A percentile compares a stretch with the other conserved stretches of the same genome.
Conservation (phyloP, 164 flowering plant species). For the Sextonia rubra region DNA sequence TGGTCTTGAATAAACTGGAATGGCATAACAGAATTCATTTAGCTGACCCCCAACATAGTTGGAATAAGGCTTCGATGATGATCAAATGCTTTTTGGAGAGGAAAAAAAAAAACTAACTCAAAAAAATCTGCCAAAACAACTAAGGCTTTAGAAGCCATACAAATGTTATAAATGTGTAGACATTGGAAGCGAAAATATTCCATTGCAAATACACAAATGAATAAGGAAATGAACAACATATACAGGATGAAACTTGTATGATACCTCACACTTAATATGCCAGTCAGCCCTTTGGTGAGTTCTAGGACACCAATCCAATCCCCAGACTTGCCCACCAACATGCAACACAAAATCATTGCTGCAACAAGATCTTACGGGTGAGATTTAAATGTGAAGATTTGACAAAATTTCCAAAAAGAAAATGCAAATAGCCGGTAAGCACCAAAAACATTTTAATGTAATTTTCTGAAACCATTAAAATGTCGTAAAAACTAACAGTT, state of each 20-base stretch:
- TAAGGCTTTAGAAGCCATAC: not conserved
- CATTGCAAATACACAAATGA: not conserved
- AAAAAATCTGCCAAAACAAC: too few species aligned
- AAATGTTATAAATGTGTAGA: not conserved
- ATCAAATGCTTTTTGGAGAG: too few species aligned
- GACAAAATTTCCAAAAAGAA: not conserved
- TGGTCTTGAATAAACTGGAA: not conserved
- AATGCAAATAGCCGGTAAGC: not conserved
- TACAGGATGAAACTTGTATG: slow-evolving; percentile 4
- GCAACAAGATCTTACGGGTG: slow-evolving; percentile 27
- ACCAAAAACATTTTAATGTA: not conserved
- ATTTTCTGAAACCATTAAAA: not conserved
- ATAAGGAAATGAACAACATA: not conserved
- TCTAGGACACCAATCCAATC: slow-evolving; percentile 94
- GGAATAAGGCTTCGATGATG: not conserved
- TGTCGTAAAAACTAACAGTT: too few species aligned
- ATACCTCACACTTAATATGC: slow-evolving; percentile 61
- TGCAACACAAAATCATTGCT: slow-evolving; percentile 76
- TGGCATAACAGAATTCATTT: too few species aligned
- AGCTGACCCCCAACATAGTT: not conserved
- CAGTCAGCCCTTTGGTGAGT: slow-evolving; percentile 29
- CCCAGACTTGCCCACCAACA: slow-evolving; percentile 92
- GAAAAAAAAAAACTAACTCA: too few species aligned
- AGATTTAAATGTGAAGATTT: not conserved
- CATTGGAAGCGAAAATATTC: not conserved